Base-by-base conservation (phyloP, 192 early-diverging fungal genomes). In the Coemansia sp. region DNA sequence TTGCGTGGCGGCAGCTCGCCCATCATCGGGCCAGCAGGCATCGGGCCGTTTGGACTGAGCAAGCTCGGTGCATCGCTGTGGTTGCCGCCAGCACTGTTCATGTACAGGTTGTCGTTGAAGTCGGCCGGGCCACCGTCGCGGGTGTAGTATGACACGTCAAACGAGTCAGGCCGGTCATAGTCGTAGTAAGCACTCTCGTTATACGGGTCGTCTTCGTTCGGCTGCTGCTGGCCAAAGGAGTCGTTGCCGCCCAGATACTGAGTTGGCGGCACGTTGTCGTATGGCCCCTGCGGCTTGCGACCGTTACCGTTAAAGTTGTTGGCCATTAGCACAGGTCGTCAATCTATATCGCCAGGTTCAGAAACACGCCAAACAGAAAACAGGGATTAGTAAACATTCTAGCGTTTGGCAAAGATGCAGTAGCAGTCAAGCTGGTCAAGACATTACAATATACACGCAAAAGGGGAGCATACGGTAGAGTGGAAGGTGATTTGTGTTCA, bases 81-180 rank as follows among this genome's bases (percentile, higher is more conserved):
- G 57, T 67, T 52, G 37, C 51, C 64, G 53, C n/a, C 51, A 7
- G 50, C 58, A 51, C 66, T 43, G 47, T 59, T 52, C 70, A 75
- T 73, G 54, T 83, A 83, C 27, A 76, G 55, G 66, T 72, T 66
- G 54, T 79, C 82, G 45, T 35, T 38, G 48, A 72, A 71, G n/a
- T 76, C 73, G 35, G 29, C 29, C n/a, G 53, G 25, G 29, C 55
- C 55, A 25, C 25, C 35, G 55, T 37, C 55, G 65, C 75, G 78
- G 17, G 83, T 74, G 62, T 84, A 84, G 67, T 84, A 84, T 15
- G 83, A 84, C 64, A 84, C 83, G 47, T 84, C 83, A 58, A 84
- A 84, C 9, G 83, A 84, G 38, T 84, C 83, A 11, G 83, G 83
- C 17, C 83, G 74, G 19, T 63, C 77, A 64, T 76, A 71, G 57